These are phyloP conservation scores for Chlamydomonas sp. DNA, from an alignment of 139 green algal genomes.

Conservation along the genomic window DNA sequence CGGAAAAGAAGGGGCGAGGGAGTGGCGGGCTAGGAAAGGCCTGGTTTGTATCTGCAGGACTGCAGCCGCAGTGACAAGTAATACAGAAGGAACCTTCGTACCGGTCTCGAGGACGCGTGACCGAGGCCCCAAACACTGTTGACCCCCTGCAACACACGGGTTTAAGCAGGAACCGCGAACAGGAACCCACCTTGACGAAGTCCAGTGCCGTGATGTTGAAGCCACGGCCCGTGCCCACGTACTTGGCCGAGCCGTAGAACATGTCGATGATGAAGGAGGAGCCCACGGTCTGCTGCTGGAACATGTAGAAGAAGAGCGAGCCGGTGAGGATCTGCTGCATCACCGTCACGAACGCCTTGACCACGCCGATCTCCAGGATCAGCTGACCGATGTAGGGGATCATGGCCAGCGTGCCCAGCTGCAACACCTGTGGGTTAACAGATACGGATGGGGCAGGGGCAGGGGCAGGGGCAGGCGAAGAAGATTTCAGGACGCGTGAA, in stretches of 20 bases:
- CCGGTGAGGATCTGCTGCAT: conserved; percentile 55
- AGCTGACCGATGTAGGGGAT: conserved; percentile 63
- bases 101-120: too few relatives aligned
- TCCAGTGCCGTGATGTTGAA: conserved; percentile 62
- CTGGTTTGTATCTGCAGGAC: too few relatives aligned
- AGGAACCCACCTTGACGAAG: conserved; percentile 48
- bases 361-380: conserved; percentile 54
- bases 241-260: conserved; percentile 52
- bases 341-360: conserved; percentile 43
- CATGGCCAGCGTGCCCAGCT: conserved; percentile 58
- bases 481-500: background rate
- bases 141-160: too few relatives aligned
- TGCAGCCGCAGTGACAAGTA: too few relatives aligned
- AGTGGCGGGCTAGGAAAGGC: too few relatives aligned
- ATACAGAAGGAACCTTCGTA: too few relatives aligned
- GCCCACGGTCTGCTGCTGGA: conserved; percentile 55
- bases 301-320: conserved; percentile 65
- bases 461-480: background rate
- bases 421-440: conserved; percentile 43
- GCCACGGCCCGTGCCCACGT: conserved; percentile 55
- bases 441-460: background rate
- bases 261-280: conserved; percentile 41
- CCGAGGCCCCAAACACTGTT: too few relatives aligned
- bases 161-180: background rate
- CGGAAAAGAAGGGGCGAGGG: too few relatives aligned